These are phyloP conservation scores for Exophiala mesophila DNA, from an alignment of 2,329 filamentous ascomycete species.

Conservation along the genomic window DNA sequence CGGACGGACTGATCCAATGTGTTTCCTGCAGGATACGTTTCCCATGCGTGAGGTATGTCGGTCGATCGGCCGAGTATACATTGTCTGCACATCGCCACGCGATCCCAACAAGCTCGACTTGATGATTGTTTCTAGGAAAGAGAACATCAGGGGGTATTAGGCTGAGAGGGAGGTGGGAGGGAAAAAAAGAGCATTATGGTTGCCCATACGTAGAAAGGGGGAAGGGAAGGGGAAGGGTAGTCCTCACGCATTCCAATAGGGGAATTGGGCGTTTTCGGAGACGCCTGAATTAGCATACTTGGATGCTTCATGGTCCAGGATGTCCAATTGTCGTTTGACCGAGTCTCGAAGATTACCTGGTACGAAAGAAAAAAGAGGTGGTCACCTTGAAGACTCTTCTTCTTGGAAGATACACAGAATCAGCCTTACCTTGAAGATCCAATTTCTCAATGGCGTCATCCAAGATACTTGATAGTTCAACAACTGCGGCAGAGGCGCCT, in stretches of 20 bases:
- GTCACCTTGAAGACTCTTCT: too few species aligned
- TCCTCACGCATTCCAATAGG: constrained; percentile 1
- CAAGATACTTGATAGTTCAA: neutral
- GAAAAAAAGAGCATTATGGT: too few species aligned
- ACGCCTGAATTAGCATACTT: constrained; percentile 2
- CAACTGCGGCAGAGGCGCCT: constrained; percentile 1
- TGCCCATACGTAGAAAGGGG: too few species aligned
- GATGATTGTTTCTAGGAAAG: neutral
- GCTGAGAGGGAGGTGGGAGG: too few species aligned
- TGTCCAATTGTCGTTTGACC: neutral
- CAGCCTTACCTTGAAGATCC: constrained; percentile 1
- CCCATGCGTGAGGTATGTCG: neutral
- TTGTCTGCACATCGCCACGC: neutral
- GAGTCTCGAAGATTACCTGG: constrained; percentile 1
- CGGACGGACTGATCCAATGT: neutral
- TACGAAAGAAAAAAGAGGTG: too few species aligned
- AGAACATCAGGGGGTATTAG: too few species aligned
- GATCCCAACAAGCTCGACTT: neutral
- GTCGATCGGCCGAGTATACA: neutral
- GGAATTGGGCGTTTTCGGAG: neutral
- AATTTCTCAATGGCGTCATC: constrained; percentile 2
- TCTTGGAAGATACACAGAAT: neutral
- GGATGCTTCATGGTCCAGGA: constrained; percentile 1
- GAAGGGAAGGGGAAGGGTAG: too few species aligned
- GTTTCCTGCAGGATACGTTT: neutral